Base-by-base conservation (phyloP, 495 filamentous ascomycete species). In the Penicillium samsonianum region DNA sequence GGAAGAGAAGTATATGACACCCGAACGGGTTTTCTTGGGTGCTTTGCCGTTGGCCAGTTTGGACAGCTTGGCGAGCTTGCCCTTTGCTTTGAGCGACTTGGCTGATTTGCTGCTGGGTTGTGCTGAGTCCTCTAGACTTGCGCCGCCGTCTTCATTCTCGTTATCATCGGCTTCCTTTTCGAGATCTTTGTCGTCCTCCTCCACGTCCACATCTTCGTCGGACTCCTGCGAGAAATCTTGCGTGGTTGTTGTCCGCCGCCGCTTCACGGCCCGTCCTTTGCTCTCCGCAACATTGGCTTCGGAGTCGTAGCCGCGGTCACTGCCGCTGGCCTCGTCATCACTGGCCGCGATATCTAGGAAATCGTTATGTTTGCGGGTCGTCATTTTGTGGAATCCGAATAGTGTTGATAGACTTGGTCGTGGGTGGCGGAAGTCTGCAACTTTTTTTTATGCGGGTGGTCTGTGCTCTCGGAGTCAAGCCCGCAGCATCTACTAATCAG, bases 1-100 rank as follows among this genome's bases (percentile, higher is more conserved):
- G 42, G 92, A 88, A 4, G 91, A 95, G 50, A 98, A 77, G 68
- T 97, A 98, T 49, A 97, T 75, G 4, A 96, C 87, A 37, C 92
- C 92, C 0, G 88, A 87, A 62, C 78, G 73, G 40, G 75, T 68
- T 41, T 74, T 73, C 60, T 72, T 71, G 17, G 58, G 53, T 10
- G 38, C 23, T 48, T 61, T 33, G 11, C 63, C 16, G 53, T 45
- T 19, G 55, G 51, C 58, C 72, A 70, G 4, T 58, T 54, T 44
- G 12, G 53, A 23, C 7, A 53, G 38, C 37, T 53, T 53, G 3
- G 25, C 40, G 1, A 53, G 37, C 30, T 62, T 64, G 38, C 61
- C 64, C 46, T 67, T 67, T 12, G 63, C 62, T 57, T 72, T 59
- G 3, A 61, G 53, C 0, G 62, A 62, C 53, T 72, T 61, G 7